phyloP scores from a whole-genome alignment of 148 eudicot genomes.

The Vaccinium corymbosum region DNA sequence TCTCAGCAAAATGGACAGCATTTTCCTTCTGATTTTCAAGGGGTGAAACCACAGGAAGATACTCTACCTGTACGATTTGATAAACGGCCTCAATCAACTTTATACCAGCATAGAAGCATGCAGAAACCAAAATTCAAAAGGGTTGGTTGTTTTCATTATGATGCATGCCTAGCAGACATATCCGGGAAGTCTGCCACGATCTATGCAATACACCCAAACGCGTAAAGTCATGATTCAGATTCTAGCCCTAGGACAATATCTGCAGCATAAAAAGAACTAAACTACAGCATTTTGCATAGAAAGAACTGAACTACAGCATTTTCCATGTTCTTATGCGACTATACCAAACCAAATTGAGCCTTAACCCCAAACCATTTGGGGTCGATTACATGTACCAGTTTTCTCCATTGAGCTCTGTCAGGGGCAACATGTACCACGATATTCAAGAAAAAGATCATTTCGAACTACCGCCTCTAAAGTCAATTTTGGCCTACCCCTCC shows the following conservation, averaged over 20 bases:
- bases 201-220: not conserved
- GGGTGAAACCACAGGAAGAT: conserved; percentile 73
- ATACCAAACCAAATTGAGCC: not conserved
- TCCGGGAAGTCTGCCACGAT: not conserved
- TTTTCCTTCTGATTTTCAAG: conserved; percentile 60
- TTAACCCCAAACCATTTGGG: not conserved
- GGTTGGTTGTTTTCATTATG: not conserved
- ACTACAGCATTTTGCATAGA: not conserved
- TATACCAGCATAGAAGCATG: not conserved
- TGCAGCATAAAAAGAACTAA: not conserved
- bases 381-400: not conserved
- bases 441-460: not conserved
- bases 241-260: not conserved
- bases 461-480: not conserved
- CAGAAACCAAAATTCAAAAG: not conserved
- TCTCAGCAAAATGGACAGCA: conserved; percentile 56
- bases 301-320: not conserved
- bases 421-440: not conserved
- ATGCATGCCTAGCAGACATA: not conserved
- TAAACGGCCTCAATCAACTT: not conserved
- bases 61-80: conserved; percentile 57
- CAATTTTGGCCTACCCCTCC: not conserved
- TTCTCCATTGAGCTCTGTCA: not conserved
- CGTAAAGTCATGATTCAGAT: not conserved
- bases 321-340: not conserved